phyloP scores from a whole-genome alignment of 129 eudicot species.

The Chrysanthemum makinoi region DNA sequence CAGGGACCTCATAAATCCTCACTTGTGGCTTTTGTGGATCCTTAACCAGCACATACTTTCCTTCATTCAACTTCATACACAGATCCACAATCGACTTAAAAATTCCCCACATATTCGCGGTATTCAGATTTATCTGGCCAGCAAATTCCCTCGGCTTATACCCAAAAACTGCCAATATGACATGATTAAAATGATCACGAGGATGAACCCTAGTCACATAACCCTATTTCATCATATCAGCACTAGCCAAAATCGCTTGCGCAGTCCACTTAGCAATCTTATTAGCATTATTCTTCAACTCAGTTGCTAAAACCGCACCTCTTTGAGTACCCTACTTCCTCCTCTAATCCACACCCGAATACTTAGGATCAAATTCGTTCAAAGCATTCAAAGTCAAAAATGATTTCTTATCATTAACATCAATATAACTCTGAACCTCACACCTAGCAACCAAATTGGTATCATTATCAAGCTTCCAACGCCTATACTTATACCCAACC shows the following conservation, averaged over 20 bases:
- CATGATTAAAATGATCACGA: constrained; percentile 91
- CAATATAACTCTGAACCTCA: constrained; percentile 74
- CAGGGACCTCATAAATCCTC: constrained; percentile 84
- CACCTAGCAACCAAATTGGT: constrained; percentile 68
- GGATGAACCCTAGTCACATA: constrained; percentile 94
- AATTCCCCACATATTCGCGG: constrained; percentile 90
- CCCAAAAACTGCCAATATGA: constrained; percentile 79
- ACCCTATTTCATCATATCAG: constrained; percentile 93
- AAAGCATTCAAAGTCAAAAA: constrained; percentile 73
- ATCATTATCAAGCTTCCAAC: constrained; percentile 84
- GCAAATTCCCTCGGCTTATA: constrained; percentile 86
- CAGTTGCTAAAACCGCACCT: constrained; percentile 91
- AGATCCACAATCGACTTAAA: constrained; percentile 82
- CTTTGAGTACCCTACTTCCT: constrained; percentile 30
- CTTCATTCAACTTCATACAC: constrained; percentile 31
- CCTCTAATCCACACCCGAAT: constrained; percentile 90
- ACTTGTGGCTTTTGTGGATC: constrained; percentile 87
- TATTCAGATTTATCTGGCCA: constrained; percentile 75
- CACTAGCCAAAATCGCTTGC: constrained; percentile 69
- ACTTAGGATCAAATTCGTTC: constrained; percentile 89
- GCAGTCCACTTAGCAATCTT: constrained; percentile 92
- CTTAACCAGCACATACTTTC: constrained; percentile 83
- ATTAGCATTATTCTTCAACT: constrained; percentile 87
- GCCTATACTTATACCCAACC: constrained; percentile 71
- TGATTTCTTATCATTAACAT: constrained; percentile 55